These are phyloP conservation scores for Lathyrus sativus DNA, from an alignment of 306 rosid genomes.

Conservation along the genomic window DNA sequence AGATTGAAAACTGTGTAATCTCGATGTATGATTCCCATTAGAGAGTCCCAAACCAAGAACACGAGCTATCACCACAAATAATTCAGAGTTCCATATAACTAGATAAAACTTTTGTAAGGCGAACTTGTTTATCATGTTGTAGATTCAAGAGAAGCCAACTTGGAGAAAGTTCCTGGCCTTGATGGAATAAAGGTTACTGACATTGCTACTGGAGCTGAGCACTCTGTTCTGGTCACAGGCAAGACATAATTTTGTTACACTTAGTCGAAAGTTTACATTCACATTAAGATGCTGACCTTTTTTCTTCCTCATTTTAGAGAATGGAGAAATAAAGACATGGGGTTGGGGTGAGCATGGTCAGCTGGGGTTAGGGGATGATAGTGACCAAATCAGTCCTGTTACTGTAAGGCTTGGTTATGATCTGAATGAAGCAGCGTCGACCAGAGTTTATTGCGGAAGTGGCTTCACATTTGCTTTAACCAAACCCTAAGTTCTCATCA, in stretches of 20 bases:
- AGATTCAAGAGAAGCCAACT: conserved; percentile 47
- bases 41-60: too few species aligned
- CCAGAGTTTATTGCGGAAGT: conserved; percentile 76
- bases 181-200: conserved; percentile 50
- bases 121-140: conserved; percentile 4
- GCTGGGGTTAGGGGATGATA: conserved; percentile 82
- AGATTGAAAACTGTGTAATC: too few species aligned
- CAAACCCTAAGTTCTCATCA: conserved; percentile 34
- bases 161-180: conserved; percentile 56
- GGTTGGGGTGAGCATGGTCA: conserved; percentile 99
- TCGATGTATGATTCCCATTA: too few species aligned
- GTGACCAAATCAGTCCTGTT: conserved; percentile 60
- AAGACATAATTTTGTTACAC: conserved; percentile 28
- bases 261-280: not conserved
- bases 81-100: not conserved
- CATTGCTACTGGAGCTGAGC: conserved; percentile 87
- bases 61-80: conserved; percentile 1
- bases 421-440: conserved; percentile 34
- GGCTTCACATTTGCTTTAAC: conserved; percentile 73
- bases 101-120: not conserved
- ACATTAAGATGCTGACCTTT: conserved; percentile 20
- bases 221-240: conserved; percentile 74
- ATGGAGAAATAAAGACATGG: conserved; percentile 75
- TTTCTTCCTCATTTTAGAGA: conserved; percentile 41
- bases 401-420: conserved; percentile 44